Base-by-base conservation (phyloP, 1,284 basidiomycete genomes). In the Pseudozyma pruni region DNA sequence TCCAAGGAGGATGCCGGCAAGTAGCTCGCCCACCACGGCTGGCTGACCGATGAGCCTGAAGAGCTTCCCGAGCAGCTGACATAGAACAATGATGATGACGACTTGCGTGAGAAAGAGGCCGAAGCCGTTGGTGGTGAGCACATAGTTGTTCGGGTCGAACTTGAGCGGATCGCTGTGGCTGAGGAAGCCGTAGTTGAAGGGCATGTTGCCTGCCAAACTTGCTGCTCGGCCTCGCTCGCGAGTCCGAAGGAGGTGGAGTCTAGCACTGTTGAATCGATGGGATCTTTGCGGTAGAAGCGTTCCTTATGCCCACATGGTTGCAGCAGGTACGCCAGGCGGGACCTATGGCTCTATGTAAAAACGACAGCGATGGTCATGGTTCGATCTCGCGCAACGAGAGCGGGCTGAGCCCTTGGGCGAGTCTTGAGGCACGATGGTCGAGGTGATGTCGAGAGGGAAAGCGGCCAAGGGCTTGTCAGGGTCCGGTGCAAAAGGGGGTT, bases 1-100 rank as follows among this genome's bases (percentile, higher is more conserved):
- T 23, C 73, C 73, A 14, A 75, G 58, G 19, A 69, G 59, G 20
- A 75, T 67, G 16, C 71, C 73, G 3, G 73, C 73, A 1, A 75
- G 50, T 29, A 75, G 49, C 53, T 75, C 73, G 34, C 73, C 73
- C 5, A 70, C 61, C 5, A 75, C 73, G 5, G 53, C 58, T 25
- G 73, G 73, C 33, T 75, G 73, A 10, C 66, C 66, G 23, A 74
- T 19, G 8, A 44, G 32, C 34, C 60, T 68, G 56, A 75, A 75
- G 9, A 53, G 37, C 20, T 57, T 52, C 16, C 72, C 72, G 19
- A 74, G 60, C 25, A 72, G 19, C 35, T 55, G 58, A 46, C 73
- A 75, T 19, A 75, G 52, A 13, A 57, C 39, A 41, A 75, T 69
- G 54, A 75, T 75, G 63, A 75, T 69, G 46, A 58, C 44, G 23